Percentiles rank a stretch among this genome's conserved stretches.
phyloP scores from a whole-genome alignment of 2,329 filamentous ascomycete species.

The Aspergillus clavatus region DNA sequence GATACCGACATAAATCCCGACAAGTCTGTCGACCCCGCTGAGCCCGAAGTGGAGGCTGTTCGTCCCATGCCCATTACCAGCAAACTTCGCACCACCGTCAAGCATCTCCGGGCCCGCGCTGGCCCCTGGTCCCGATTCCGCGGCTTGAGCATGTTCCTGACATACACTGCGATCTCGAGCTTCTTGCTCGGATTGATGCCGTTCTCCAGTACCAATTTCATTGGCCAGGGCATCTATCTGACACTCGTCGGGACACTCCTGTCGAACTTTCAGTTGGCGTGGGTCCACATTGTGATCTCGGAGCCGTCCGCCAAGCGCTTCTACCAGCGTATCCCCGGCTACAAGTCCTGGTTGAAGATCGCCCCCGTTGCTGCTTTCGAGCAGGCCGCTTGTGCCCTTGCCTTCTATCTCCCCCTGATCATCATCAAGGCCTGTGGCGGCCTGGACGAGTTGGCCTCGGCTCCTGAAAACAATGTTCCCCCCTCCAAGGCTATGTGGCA shows the following conservation, averaged over 20 bases:
- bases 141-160: conserved; percentile 53
- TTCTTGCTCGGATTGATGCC: conserved; percentile 40
- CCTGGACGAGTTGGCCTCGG: conserved; percentile 30
- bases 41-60: conserved; percentile 42
- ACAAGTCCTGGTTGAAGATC: conserved; percentile 63
- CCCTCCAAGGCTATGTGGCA: conserved; percentile 35
- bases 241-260: conserved; percentile 58
- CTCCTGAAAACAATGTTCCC: conserved; percentile 28
- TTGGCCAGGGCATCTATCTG: conserved; percentile 48
- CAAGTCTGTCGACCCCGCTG: conserved; percentile 35
- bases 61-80: conserved; percentile 57
- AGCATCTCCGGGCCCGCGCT: conserved; percentile 58
- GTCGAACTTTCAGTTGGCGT: conserved; percentile 66
- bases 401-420: conserved; percentile 32
- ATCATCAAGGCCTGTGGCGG: conserved; percentile 48
- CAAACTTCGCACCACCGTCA: conserved; percentile 54
- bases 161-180: conserved; percentile 45
- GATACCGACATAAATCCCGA: conserved; percentile 35
- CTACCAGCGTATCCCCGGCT: conserved; percentile 64
- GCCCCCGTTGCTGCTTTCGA: conserved; percentile 63
- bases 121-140: conserved; percentile 66
- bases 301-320: conserved; percentile 59
- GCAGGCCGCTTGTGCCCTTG: conserved; percentile 51
- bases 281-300: conserved; percentile 83
- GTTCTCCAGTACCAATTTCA: conserved; percentile 25